Percentiles rank a stretch among this genome's conserved stretches.
These are phyloP conservation scores for Leccinum huronense DNA, from an alignment of 1,284 basidiomycete species.

Conservation along the genomic window DNA sequence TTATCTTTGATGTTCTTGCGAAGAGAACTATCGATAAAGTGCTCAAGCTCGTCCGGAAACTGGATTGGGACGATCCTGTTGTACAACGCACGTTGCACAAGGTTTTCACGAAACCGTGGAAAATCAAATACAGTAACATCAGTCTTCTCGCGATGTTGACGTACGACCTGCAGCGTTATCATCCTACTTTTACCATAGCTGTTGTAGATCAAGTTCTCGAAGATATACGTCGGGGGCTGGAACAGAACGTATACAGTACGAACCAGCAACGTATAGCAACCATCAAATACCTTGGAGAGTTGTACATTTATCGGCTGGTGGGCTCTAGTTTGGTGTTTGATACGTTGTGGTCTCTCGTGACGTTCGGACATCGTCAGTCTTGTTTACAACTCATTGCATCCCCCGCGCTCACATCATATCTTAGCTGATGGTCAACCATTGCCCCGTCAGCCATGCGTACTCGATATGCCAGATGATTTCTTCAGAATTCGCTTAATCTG, in stretches of 20 bases:
- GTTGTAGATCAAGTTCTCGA: constrained; percentile 96
- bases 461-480: constrained; percentile 95
- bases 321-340: constrained; percentile 91
- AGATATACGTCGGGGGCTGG: constrained; percentile 86
- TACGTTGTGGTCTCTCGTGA: constrained; percentile 91
- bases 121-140: constrained; percentile 90
- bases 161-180: constrained; percentile 91
- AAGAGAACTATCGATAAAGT: constrained; percentile 94
- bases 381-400: constrained; percentile 3
- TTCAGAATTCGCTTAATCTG: constrained; percentile 94
- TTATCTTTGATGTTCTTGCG: constrained; percentile 87
- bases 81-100: constrained; percentile 61
- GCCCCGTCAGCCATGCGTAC: constrained; percentile 71
- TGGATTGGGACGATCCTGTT: constrained; percentile 87
- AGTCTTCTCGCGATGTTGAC: constrained; percentile 91
- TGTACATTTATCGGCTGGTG: constrained; percentile 96
- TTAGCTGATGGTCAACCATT: constrained; percentile 85
- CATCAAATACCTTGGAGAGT: constrained; percentile 92
- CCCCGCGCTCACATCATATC: constrained; percentile 13
- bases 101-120: constrained; percentile 95
- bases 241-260: constrained; percentile 92
- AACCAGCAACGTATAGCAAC: constrained; percentile 93
- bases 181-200: constrained; percentile 82
- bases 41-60: constrained; percentile 85
- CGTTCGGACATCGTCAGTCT: constrained; percentile 90